phyloP scores from a whole-genome alignment of 176 grass and related monocot species.

The Bothriochloa decipiens region DNA sequence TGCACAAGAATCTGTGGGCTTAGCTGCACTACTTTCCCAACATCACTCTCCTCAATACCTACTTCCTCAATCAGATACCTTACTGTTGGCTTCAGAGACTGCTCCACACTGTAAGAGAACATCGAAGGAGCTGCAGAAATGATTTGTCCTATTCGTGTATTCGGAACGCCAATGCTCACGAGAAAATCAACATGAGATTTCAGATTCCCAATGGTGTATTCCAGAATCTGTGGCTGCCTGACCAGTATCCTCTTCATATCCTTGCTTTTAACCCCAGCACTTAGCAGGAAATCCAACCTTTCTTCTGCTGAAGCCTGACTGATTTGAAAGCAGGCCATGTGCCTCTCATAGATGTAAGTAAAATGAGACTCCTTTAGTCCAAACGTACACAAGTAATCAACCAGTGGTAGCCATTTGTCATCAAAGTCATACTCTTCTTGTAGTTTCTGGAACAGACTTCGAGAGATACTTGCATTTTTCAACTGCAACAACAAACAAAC shows the following conservation, averaged over 20 bases:
- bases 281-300: constrained; percentile 79
- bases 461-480: constrained; percentile 72
- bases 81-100: constrained; percentile 84
- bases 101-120: constrained; percentile 91
- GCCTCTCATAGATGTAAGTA: constrained; percentile 76
- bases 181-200: constrained; percentile 91
- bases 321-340: constrained; percentile 87
- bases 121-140: constrained; percentile 80
- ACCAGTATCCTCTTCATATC: constrained; percentile 88
- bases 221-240: constrained; percentile 92
- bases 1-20: constrained; percentile 96
- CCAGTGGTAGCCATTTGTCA: constrained; percentile 80
- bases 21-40: constrained; percentile 94
- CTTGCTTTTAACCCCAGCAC: constrained; percentile 79
- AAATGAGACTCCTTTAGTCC: constrained; percentile 90
- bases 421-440: constrained; percentile 89
- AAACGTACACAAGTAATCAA: constrained; percentile 94
- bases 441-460: constrained; percentile 67
- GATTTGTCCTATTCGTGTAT: constrained; percentile 70
- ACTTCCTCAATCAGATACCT: constrained; percentile 90
- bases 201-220: constrained; percentile 84
- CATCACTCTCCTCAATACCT: constrained; percentile 74
- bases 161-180: constrained; percentile 63
- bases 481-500: constrained; percentile 59
- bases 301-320: constrained; percentile 75